These are phyloP conservation scores for Crithidia bombi DNA, from an alignment of 208 protist species.

Conservation along the genomic window DNA sequence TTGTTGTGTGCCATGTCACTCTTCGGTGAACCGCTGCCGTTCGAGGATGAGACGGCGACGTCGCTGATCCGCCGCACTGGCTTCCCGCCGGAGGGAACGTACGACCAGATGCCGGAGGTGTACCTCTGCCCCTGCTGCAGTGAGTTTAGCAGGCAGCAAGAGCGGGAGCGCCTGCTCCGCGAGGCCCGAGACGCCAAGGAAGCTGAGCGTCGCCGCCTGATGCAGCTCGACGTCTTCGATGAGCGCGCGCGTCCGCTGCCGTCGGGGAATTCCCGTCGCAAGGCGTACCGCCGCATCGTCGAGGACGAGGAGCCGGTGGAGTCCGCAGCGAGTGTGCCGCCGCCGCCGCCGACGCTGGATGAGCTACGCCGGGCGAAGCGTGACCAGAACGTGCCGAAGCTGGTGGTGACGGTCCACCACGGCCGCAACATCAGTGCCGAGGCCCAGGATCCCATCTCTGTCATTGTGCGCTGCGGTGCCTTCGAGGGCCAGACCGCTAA, in stretches of 20 bases:
- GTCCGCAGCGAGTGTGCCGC: constrained; percentile 48
- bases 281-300: constrained; percentile 41
- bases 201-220: constrained; percentile 55
- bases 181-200: constrained; percentile 76
- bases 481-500: constrained; percentile 90
- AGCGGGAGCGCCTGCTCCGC: constrained; percentile 64
- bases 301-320: constrained; percentile 51
- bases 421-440: constrained; percentile 71
- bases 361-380: constrained; percentile 59
- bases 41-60: constrained; percentile 89
- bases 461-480: constrained; percentile 86
- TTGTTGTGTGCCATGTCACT: constrained; percentile 67
- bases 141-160: constrained; percentile 60
- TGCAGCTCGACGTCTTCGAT: constrained; percentile 92
- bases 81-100: constrained; percentile 75
- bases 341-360: constrained; percentile 73
- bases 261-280: constrained; percentile 37
- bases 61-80: constrained; percentile 87
- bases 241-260: constrained; percentile 79
- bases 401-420: constrained; percentile 90
- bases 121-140: constrained; percentile 89
- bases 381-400: constrained; percentile 54
- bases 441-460: constrained; percentile 67
- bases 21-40: constrained; percentile 80
- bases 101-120: constrained; percentile 85